phyloP scores from a whole-genome alignment of 225 moss, liverwort and hornwort genomes.

The Climacium dendroides region DNA sequence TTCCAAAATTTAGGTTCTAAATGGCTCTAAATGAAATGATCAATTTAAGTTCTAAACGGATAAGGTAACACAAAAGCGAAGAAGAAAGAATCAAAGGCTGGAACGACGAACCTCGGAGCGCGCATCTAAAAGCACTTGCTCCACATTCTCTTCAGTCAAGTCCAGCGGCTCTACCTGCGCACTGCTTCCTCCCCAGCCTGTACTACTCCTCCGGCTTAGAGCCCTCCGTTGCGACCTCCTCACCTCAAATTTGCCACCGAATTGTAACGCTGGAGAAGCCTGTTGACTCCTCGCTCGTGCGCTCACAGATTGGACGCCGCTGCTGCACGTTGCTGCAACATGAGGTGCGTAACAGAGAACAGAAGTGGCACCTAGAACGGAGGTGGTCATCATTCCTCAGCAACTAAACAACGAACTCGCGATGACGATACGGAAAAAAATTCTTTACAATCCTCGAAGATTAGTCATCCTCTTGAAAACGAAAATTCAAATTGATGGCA shows the following conservation, averaged over 20 bases:
- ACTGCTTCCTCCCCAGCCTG: constrained; percentile 40
- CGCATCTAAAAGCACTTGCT: constrained; percentile 50
- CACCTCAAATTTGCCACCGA: background rate
- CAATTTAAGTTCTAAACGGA: background rate
- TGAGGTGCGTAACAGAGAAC: background rate
- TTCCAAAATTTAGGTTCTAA: background rate
- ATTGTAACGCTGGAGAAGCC: background rate
- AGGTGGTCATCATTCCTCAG: background rate
- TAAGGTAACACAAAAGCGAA: background rate
- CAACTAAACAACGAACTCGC: background rate
- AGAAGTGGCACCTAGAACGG: background rate
- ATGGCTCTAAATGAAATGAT: background rate
- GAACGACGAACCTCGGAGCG: constrained; percentile 33
- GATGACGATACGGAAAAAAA: background rate
- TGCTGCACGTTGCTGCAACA: background rate
- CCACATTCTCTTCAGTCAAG: constrained; percentile 54
- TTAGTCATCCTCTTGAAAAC: background rate
- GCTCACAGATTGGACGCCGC: background rate
- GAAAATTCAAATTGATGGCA: background rate
- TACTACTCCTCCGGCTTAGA: background rate
- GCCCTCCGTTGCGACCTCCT: background rate
- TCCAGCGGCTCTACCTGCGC: constrained; percentile 39
- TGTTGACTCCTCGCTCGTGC: background rate
- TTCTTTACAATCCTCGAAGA: background rate
- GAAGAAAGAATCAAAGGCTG: background rate